Percentiles rank a stretch among this genome's conserved stretches.
phyloP scores from a whole-genome alignment of 768 basidiomycete species.

The Leccinum barrowsii region DNA sequence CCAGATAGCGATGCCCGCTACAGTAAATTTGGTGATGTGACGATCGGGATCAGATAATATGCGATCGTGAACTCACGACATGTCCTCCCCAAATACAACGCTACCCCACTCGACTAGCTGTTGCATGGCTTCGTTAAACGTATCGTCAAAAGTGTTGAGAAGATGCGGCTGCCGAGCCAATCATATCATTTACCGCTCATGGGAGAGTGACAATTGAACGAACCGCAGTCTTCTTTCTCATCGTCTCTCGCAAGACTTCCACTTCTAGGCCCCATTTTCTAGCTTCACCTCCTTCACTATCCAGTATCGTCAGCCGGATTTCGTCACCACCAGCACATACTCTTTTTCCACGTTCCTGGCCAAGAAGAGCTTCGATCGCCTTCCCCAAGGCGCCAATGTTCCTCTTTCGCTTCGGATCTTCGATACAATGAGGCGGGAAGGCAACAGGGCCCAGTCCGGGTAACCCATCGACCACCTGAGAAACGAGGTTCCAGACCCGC shows the following conservation, averaged over 20 bases:
- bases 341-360: slow-evolving; percentile 59
- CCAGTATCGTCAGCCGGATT: slow-evolving; percentile 25
- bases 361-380: slow-evolving; percentile 61
- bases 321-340: slow-evolving; percentile 55
- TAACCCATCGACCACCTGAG: slow-evolving; percentile 56
- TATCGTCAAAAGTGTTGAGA: slow-evolving; percentile 60
- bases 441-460: slow-evolving; percentile 77
- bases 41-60: slow-evolving; percentile 21
- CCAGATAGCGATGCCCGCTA: slow-evolving; percentile 73
- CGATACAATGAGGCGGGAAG: slow-evolving; percentile 70
- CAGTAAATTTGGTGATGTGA: slow-evolving; percentile 19
- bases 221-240: slow-evolving; percentile 58
- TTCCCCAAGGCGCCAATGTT: slow-evolving; percentile 75
- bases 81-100: slow-evolving; percentile 61
- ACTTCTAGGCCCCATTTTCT: slow-evolving; percentile 70
- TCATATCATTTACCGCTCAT: slow-evolving; percentile 16
- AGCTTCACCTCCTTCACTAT: slow-evolving; percentile 65
- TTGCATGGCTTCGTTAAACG: slow-evolving; percentile 76
- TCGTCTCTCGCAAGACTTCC: slow-evolving; percentile 50
- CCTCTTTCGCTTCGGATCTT: slow-evolving; percentile 71
- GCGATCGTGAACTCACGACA: slow-evolving; percentile 48
- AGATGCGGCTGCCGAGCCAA: slow-evolving; percentile 47
- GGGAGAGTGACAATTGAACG: slow-evolving; percentile 22
- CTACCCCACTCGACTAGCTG: slow-evolving; percentile 74
- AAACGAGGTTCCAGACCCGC: slow-evolving; percentile 45